Evolutionary conservation across 148 eudicot species (phyloP).

Genomic region (Nyssa sinensis): DNA sequence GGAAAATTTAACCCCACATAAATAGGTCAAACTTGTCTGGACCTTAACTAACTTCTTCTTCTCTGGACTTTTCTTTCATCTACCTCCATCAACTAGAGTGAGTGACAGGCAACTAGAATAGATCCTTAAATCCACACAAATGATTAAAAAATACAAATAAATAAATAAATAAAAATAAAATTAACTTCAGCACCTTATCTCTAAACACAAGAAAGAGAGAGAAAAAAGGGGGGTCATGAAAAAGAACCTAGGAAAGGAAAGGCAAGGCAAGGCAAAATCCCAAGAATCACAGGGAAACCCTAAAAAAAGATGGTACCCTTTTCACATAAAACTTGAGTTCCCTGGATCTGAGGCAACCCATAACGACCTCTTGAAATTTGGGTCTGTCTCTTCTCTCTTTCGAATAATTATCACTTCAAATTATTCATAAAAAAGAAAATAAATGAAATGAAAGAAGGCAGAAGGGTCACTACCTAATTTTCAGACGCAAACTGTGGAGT

Average conservation of each 20-base stretch:
- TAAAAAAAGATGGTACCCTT: conserved; percentile 20
- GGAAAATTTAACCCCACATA: conserved; percentile 9
- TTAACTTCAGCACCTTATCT: conserved; percentile 23
- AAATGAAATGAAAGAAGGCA: not conserved
- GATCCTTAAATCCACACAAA: conserved; percentile 11
- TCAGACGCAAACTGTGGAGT: not conserved
- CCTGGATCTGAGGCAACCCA: conserved; percentile 55
- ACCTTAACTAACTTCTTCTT: conserved; percentile 14
- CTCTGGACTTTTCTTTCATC: conserved; percentile 11
- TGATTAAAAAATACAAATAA: not conserved
- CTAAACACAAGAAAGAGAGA: conserved; percentile 11
- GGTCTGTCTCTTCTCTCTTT: conserved; percentile 20
- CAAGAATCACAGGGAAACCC: conserved; percentile 32
- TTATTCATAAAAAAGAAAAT: not conserved
- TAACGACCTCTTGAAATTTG: conserved; percentile 26
- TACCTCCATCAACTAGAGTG: conserved; percentile 18
- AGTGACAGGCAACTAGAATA: conserved; percentile 3
- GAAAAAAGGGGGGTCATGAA: conserved; percentile 28
- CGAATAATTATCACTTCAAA: conserved; percentile 11
- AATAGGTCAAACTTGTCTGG: conserved; percentile 10
- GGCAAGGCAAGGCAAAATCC: conserved; percentile 20
- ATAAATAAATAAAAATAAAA: conserved; percentile 7
- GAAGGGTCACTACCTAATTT: conserved; percentile 12
- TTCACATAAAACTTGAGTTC: conserved; percentile 22
- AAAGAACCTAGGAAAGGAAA: conserved; percentile 37